Conservation (phyloP, 768 basidiomycete genomes). For the Suillus occidentalis region DNA sequence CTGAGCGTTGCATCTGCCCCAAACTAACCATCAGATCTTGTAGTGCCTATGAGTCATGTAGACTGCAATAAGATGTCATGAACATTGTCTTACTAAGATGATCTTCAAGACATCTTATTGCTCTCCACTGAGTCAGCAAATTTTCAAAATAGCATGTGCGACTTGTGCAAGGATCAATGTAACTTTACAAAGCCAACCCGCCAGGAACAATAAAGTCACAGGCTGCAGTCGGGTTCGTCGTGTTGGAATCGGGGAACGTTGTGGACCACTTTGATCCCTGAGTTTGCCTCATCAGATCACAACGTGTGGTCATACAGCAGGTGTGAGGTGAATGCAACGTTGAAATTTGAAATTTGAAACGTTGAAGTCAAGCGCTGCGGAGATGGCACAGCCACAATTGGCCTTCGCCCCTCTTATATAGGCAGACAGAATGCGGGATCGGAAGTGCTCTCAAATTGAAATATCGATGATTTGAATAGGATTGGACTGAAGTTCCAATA, state of each 20-base stretch:
- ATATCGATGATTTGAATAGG: too few species aligned
- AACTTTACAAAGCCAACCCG: not conserved
- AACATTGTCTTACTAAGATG: not conserved
- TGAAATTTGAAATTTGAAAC: too few species aligned
- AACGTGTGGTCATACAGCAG: too few species aligned
- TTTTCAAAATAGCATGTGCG: not conserved
- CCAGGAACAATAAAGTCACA: not conserved
- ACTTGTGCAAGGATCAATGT: not conserved
- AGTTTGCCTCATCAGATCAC: not conserved
- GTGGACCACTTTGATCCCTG: not conserved
- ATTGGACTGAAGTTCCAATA: too few species aligned
- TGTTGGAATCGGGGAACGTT: not conserved
- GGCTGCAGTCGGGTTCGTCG: not conserved
- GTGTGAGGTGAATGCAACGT: too few species aligned
- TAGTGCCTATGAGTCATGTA: not conserved
- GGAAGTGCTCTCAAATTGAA: too few species aligned
- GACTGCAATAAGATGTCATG: not conserved
- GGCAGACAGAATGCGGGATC: too few species aligned
- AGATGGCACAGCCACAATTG: too few species aligned
- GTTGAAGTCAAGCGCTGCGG: too few species aligned
- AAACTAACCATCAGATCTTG: not conserved
- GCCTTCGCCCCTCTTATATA: too few species aligned
- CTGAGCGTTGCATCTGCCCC: not conserved
- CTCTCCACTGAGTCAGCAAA: not conserved
- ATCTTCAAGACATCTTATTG: not conserved